Conservation (phyloP, 345 rosid genomes). For the Psidium friedrichsthalianum region DNA sequence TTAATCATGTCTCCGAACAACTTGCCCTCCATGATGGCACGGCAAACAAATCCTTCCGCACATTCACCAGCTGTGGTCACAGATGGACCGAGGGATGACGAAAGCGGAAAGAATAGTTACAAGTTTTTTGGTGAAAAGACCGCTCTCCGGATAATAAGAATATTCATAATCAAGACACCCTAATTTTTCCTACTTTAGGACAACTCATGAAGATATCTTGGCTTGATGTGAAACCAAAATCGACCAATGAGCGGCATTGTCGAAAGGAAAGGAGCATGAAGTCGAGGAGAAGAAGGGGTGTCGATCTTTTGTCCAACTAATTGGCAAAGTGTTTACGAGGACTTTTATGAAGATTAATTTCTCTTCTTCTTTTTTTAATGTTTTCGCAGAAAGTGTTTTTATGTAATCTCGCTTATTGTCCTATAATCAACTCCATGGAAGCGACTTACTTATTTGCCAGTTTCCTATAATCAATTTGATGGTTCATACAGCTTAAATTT, state of each 20-base stretch:
- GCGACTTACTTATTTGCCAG: too few relatives aligned
- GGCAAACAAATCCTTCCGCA: neutral
- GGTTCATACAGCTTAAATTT: neutral
- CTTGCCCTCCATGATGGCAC: neutral
- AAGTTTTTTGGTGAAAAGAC: neutral
- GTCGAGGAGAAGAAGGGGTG: neutral
- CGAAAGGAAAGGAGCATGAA: neutral
- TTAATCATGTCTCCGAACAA: neutral
- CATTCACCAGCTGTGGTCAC: neutral
- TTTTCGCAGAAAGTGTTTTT: neutral
- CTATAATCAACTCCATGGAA: too few relatives aligned
- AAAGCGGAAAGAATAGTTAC: neutral
- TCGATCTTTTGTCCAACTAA: neutral
- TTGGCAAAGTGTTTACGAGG: neutral
- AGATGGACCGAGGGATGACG: neutral
- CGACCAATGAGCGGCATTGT: neutral
- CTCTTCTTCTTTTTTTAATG: neutral
- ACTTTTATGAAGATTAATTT: neutral
- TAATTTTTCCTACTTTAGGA: neutral
- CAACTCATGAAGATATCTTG: neutral
- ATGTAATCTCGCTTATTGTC: neutral
- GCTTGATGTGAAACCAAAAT: neutral
- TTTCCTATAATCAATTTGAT: too few relatives aligned
- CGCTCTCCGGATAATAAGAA: neutral
- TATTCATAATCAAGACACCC: too few relatives aligned